phyloP scores from a whole-genome alignment of 805 yeast genomes.

The Hanseniaspora nectarophila region DNA sequence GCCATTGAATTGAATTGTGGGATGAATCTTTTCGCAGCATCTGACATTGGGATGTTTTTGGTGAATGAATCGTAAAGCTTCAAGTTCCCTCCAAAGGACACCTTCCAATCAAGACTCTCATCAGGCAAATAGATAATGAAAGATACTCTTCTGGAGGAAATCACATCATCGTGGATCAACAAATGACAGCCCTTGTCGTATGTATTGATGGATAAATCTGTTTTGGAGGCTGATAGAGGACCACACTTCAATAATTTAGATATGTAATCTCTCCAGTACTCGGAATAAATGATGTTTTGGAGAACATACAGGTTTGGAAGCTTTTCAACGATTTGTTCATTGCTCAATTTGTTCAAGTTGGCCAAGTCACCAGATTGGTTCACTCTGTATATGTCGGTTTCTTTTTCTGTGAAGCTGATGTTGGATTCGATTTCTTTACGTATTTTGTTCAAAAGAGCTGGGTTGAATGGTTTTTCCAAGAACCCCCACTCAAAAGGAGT shows the following conservation, averaged over 20 bases:
- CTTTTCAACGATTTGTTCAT: slow-evolving; percentile 58
- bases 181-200: slow-evolving; percentile 89
- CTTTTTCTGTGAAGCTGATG: slow-evolving; percentile 86
- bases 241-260: slow-evolving; percentile 77
- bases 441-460: slow-evolving; percentile 62
- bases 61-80: slow-evolving; percentile 75
- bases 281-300: slow-evolving; percentile 78
- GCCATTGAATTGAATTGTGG: slow-evolving; percentile 96
- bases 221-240: slow-evolving; percentile 74
- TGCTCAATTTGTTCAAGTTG: slow-evolving; percentile 65
- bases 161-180: slow-evolving; percentile 92
- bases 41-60: slow-evolving; percentile 82
- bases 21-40: slow-evolving; percentile 52
- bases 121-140: slow-evolving; percentile 88
- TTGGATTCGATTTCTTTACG: slow-evolving; percentile 72
- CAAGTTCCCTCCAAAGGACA: slow-evolving; percentile 86
- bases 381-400: slow-evolving; percentile 92
- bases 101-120: slow-evolving; percentile 80
- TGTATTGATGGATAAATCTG: slow-evolving; percentile 85
- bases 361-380: slow-evolving; percentile 85
- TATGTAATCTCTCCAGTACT: slow-evolving; percentile 67
- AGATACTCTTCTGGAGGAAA: slow-evolving; percentile 86
- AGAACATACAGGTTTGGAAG: slow-evolving; percentile 66
- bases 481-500: slow-evolving; percentile 88
- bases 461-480: slow-evolving; percentile 60